A percentile compares a stretch with the other conserved stretches of the same genome.
These are phyloP conservation scores for Fraxinus velutina DNA, from an alignment of 305 asterid species.

Conservation along the genomic window DNA sequence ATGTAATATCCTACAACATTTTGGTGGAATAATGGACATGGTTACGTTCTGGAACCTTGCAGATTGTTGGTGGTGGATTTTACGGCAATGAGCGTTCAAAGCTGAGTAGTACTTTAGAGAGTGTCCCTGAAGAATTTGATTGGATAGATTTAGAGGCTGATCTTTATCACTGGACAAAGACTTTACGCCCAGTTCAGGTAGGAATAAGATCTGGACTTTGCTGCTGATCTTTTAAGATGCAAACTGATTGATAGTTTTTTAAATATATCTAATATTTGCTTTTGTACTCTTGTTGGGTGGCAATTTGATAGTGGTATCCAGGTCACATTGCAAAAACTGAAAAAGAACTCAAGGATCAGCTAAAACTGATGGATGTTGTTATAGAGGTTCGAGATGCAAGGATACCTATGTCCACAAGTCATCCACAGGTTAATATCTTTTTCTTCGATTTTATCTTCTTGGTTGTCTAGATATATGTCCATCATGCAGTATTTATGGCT, in stretches of 20 bases:
- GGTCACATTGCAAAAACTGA: slow-evolving; percentile 94
- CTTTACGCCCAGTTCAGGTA: slow-evolving; percentile 90
- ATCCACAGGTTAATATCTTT: slow-evolving; percentile 60
- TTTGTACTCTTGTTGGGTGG: slow-evolving; percentile 25
- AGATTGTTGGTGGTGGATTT: slow-evolving; percentile 74
- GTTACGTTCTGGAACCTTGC: slow-evolving; percentile 24
- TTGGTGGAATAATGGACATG: neutral
- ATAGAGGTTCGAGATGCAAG: slow-evolving; percentile 96
- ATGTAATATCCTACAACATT: neutral
- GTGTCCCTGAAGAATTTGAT: slow-evolving; percentile 47
- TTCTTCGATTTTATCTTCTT: slow-evolving; percentile 11
- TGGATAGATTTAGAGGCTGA: slow-evolving; percentile 73
- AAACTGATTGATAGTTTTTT: slow-evolving; percentile 11
- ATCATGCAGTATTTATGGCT: slow-evolving; percentile 10
- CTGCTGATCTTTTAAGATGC: slow-evolving; percentile 15
- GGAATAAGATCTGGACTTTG: slow-evolving; percentile 35
- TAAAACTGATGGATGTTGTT: slow-evolving; percentile 94
- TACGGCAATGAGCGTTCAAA: slow-evolving; percentile 40
- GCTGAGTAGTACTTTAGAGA: slow-evolving; percentile 32
- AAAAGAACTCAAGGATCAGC: slow-evolving; percentile 87
- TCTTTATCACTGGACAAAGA: slow-evolving; percentile 74
- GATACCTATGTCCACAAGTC: slow-evolving; percentile 82
- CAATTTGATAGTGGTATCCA: slow-evolving; percentile 75
- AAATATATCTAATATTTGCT: slow-evolving; percentile 11
- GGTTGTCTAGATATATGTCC: neutral